These are phyloP conservation scores for Teratosphaeria nubilosa DNA, from an alignment of 2,329 filamentous ascomycete genomes.

Conservation along the genomic window DNA sequence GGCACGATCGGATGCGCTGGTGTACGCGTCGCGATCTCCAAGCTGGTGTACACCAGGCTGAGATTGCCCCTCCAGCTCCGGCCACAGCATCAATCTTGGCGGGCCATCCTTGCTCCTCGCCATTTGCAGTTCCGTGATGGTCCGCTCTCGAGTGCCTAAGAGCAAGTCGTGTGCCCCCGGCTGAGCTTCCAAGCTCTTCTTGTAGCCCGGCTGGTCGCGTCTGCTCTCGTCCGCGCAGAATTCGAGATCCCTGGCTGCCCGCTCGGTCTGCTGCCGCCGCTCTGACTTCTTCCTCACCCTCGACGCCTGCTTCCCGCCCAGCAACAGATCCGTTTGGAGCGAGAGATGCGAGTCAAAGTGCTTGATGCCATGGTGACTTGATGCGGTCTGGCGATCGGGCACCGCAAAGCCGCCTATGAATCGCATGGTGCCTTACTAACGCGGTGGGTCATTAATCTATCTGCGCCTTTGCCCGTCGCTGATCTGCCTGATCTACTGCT, in stretches of 20 bases:
- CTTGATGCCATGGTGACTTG: neutral
- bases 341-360: neutral
- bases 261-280: neutral
- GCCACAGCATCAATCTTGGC: slow-evolving; percentile 5
- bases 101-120: neutral
- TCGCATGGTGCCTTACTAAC: neutral
- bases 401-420: neutral
- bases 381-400: neutral
- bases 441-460: neutral
- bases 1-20: neutral
- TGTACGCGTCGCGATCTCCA: neutral
- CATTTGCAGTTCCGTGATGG: neutral
- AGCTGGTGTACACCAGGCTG: neutral
- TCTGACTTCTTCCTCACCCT: neutral
- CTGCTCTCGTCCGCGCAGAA: neutral
- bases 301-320: neutral
- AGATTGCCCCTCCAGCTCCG: slow-evolving; percentile 2
- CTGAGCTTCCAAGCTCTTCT: neutral
- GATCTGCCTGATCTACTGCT: neutral
- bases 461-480: neutral
- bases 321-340: neutral
- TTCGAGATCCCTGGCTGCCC: neutral
- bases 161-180: neutral
- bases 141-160: neutral
- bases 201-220: neutral